Evolutionary conservation across 352 stramenopile genomes (phyloP), one percentile per base, ranked within the genome.

Genomic region (Globisporangium splendens): DNA sequence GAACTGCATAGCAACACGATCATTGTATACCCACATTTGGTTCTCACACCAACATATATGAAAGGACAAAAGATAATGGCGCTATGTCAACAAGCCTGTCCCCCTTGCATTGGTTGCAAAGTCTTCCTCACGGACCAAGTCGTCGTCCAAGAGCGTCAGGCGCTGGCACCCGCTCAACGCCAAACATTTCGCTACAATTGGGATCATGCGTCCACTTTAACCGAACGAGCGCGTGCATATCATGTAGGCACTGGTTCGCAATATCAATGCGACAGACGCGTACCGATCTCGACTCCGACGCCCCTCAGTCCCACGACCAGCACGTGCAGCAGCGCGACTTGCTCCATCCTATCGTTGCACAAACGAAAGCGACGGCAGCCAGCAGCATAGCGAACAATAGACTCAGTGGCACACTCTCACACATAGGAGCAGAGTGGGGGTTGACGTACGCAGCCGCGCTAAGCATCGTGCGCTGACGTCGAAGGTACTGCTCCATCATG

Each of bases 131-230:
- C 65, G 65, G 12, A 80, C 65, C 33, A 70, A 62, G 43, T 78
- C 70, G 39, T 83, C 73, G 52, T 80, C 73, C 61, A 75, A 58
- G 5, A 83, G 62, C 35, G 68, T 79, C 31, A 83, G 61, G 3
- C 63, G 52, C 61, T 73, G 69, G 21, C 74, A 46, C 10, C 73
- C 70, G 46, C 61, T 66, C n/a, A 75, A 20, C 17, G 63, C 57
- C 10, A 80, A 50, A 33, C 67, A 78, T 43, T 77, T 79, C 48
- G 70, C 70, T 80, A 47, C 4, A n/a, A 28, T 12, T 47, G 17
- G 41, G 21, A 39, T 14, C n/a, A 59, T 5, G 3, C 6, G 17
- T 31, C 3, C 28, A 8, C 28, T 35, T 35, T 6, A 35, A 8
- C 3, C 3, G 28, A 4, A 35, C 10, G 10, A 35, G 28, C 28